Evolutionary conservation across 2,329 filamentous ascomycete species (phyloP).

Genomic region (Colletotrichum theobromicola): DNA sequence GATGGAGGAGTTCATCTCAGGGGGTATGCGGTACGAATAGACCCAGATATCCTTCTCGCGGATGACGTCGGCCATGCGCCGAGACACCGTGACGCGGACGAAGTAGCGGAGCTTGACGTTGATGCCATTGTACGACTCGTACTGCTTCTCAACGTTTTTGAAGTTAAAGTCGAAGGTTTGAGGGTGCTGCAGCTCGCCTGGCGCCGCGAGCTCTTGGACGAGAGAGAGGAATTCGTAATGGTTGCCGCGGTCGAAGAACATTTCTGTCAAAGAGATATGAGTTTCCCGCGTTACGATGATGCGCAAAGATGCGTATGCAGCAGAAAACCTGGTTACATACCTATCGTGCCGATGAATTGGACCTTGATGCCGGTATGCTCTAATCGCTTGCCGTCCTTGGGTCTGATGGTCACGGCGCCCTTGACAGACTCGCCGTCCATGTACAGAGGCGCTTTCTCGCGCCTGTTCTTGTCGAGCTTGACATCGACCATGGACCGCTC

Average conservation of each 20-base stretch:
- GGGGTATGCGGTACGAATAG: conserved; percentile 96
- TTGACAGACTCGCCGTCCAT: conserved; percentile 99
- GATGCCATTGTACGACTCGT: conserved; percentile 99
- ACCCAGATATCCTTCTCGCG: conserved; percentile 99
- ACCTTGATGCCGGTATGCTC: conserved; percentile 99
- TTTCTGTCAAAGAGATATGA: conserved; percentile 66
- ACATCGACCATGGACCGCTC: conserved; percentile 95
- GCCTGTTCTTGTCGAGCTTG: conserved; percentile 97
- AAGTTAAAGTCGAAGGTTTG: conserved; percentile 99
- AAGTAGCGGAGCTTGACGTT: conserved; percentile 99
- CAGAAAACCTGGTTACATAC: conserved; percentile 51
- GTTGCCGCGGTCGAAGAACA: conserved; percentile 99
- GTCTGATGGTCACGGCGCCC: conserved; percentile 90
- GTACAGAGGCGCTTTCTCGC: conserved; percentile 95
- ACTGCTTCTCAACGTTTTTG: conserved; percentile 99
- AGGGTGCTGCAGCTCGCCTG: conserved; percentile 96
- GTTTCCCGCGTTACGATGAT: conserved; percentile 8
- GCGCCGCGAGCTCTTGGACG: conserved; percentile 94
- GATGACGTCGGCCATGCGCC: conserved; percentile 97
- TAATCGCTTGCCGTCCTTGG: conserved; percentile 96
- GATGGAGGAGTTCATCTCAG: conserved; percentile 97
- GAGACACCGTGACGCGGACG: conserved; percentile 92
- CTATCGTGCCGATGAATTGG: conserved; percentile 98
- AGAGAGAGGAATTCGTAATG: conserved; percentile 99
- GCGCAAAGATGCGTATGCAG: not conserved